These are phyloP conservation scores for Paramecium pentaurelia DNA, from an alignment of 73 alveolate genomes.

Conservation along the genomic window DNA sequence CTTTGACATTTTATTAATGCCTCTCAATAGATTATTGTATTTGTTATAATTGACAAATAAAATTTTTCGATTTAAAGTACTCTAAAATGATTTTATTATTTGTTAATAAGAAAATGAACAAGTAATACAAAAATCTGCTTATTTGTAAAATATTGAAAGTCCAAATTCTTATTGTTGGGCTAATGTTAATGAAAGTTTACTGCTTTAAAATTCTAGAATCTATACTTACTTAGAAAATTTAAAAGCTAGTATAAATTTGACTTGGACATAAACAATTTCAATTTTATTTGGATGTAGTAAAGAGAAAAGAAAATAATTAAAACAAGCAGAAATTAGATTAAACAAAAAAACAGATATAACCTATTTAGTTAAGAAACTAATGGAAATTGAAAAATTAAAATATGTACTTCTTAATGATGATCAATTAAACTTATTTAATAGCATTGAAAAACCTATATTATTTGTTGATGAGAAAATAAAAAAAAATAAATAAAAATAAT, in stretches of 20 bases:
- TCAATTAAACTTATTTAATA: neutral
- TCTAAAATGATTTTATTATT: neutral
- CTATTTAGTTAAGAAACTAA: neutral
- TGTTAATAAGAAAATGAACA: neutral
- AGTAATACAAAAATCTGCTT: neutral
- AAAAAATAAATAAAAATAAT: neutral
- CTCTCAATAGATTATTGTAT: neutral
- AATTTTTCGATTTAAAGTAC: neutral
- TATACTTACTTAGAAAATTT: neutral
- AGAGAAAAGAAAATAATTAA: neutral
- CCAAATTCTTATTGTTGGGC: neutral
- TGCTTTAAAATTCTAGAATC: neutral
- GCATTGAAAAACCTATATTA: neutral
- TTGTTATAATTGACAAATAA: neutral
- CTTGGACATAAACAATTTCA: neutral
- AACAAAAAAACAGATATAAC: neutral
- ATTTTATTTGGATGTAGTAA: neutral
- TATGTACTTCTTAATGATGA: neutral
- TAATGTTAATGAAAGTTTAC: neutral
- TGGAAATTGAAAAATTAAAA: conserved; percentile 16
- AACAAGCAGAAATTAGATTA: neutral
- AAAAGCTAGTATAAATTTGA: neutral
- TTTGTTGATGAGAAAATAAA: neutral
- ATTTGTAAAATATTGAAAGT: neutral
- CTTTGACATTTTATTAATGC: neutral